Evolutionary conservation across 2,329 filamentous ascomycete genomes (phyloP), one percentile per base, ranked within the genome.

Genomic region (Curvularia lunata): DNA sequence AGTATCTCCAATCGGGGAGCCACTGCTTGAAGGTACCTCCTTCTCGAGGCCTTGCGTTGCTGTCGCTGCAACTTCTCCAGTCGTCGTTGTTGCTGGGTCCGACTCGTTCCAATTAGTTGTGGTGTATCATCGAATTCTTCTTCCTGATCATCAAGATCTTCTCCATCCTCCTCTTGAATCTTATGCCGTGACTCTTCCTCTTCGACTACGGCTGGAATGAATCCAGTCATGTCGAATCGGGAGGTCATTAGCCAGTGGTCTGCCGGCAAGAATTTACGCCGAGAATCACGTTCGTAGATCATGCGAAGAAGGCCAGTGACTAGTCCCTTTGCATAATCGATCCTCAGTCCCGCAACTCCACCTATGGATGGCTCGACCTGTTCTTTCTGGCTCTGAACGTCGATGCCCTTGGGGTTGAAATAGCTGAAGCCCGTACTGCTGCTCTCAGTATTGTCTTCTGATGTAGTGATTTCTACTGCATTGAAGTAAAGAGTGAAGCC

Each of bases 161-260:
- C 86, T 3, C 85, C 86, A 16, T 86, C 83, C 52, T 88, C 86
- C 37, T 83, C 83, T 55, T 88, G 81, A 12, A 92, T 84, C 54
- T 87, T 84, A 69, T 91, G 90, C 34, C 90, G 84, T 48, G 82
- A 85, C 72, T 96, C 88, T 72, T 97, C 92, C 76, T 99, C 95
- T 45, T 87, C 83, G 2, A 97, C 92, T 1, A 98, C 93, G 1
- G 91, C 89, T 8, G 86, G 84, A 45, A 97, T 90, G 70, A 98
- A 98, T 0, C 89, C 87, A 61, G 90, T 88, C 88, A 97, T 95
- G 69, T 97, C 90, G 56, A 98, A 91, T 19, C 83, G 82, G 59
- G 87, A 89, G 0, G 90, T 95, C 93, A 98, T 98, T 34, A 98
- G 82, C 95, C 95, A 99, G 74, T 97, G 93, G 48, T 87, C 85